These are phyloP conservation scores for Exophiala calicioides DNA, from an alignment of 2,329 filamentous ascomycete genomes.

Conservation along the genomic window DNA sequence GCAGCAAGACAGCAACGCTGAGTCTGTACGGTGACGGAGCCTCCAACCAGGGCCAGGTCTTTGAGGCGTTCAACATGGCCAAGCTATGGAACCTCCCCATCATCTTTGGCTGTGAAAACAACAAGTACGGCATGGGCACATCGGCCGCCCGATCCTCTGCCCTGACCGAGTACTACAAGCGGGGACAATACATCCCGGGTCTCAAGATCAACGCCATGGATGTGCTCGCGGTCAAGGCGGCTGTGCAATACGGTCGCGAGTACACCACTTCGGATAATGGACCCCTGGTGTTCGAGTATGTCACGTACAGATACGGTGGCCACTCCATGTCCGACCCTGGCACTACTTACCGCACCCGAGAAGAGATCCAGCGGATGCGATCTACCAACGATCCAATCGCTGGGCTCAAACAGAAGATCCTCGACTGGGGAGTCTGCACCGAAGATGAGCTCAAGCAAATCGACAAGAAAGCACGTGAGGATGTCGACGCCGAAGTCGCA, in stretches of 20 bases:
- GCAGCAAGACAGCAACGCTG: conserved; percentile 80
- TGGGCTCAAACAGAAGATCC: conserved; percentile 94
- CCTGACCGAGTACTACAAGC: conserved; percentile 99
- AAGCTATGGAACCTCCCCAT: conserved; percentile 97
- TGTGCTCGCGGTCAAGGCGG: conserved; percentile 94
- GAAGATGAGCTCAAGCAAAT: conserved; percentile 96
- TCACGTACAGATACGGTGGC: conserved; percentile 98
- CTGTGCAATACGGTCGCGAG: conserved; percentile 90
- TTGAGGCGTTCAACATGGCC: conserved; percentile 99
- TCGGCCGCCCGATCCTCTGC: conserved; percentile 91
- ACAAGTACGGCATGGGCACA: conserved; percentile 99
- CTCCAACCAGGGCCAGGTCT: conserved; percentile 98
- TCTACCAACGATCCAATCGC: conserved; percentile 98
- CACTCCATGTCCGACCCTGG: conserved; percentile 99
- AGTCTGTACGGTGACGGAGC: conserved; percentile 97
- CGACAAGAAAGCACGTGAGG: conserved; percentile 86
- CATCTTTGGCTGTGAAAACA: conserved; percentile 99
- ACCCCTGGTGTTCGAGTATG: conserved; percentile 95
- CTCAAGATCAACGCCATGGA: conserved; percentile 99
- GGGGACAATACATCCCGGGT: conserved; percentile 98
- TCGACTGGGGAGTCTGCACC: conserved; percentile 87
- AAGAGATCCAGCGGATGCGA: conserved; percentile 99
- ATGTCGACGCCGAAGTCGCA: conserved; percentile 87
- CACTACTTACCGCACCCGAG: conserved; percentile 97
- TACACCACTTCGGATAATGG: conserved; percentile 82